Base-by-base conservation (phyloP, 257 asterid species). In the Ophiorrhiza pumila region DNA sequence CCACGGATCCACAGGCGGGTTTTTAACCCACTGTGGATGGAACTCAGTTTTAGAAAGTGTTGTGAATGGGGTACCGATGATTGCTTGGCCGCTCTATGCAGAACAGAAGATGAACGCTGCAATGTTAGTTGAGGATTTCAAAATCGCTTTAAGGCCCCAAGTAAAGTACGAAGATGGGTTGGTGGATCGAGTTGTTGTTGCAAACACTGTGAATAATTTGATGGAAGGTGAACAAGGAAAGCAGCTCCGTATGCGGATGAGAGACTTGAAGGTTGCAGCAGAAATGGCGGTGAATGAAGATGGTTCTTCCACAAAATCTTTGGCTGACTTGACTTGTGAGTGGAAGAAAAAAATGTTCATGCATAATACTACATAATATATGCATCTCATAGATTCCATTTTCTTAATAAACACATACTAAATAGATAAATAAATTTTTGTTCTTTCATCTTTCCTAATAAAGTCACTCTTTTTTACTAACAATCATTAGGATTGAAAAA, bases 1-100 rank as follows among this genome's bases (percentile, higher is more conserved):
- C 7, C 80, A 80, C 11, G 42, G 23, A 14, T 76, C 80, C 0
- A 68, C 74, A 0, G 73, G 77, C 10, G 80, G 78, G 29, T 75
- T 79, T 37, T 27, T 72, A n/a, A 71, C 70, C 17, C 83, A 80
- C 3, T 80, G 80, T 10, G 83, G 83, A 15, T 80, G 83, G 80
- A 80, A 80, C 23, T 80, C 80, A 0, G 25, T 49, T 0, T 15
- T 75, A 1, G 80, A 76, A 4, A 67, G 80, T 0, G 23, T 67
- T 35, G 65, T 66, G 1, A 32, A 46, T 53, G 78, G 80, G 1
- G n/a, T 80, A 17, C 83, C 80, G 23, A 37, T 80, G 39, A 69
- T 76, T 13, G 74, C 76, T 39, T 80, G 79, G 81, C 84, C 79
- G 13, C 76, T 76, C 0, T 73, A 55, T 25, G 81, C 81, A 9